phyloP scores from a whole-genome alignment of 495 filamentous ascomycete species.

The Glutinoglossum americanum region DNA sequence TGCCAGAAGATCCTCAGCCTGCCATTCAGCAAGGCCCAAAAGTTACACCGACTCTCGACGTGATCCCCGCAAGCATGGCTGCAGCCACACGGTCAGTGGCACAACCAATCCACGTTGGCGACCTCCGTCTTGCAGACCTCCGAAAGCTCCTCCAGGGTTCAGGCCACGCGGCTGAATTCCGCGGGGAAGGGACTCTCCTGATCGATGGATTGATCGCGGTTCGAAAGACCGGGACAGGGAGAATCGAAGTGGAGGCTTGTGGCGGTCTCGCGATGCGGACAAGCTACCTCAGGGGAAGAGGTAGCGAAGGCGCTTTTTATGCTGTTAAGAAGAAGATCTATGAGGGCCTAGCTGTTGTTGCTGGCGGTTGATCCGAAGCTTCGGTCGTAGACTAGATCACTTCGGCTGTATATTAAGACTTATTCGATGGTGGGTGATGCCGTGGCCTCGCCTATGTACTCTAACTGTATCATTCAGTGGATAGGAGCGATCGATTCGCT shows the following conservation, averaged over 20 bases:
- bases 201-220: constrained; percentile 78
- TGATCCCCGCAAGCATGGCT: constrained; percentile 53
- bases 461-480: background rate
- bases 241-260: constrained; percentile 68
- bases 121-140: constrained; percentile 74
- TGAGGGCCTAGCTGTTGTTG: constrained; percentile 60
- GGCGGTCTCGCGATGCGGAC: constrained; percentile 28
- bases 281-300: constrained; percentile 14
- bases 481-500: background rate
- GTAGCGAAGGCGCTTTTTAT: constrained; percentile 37
- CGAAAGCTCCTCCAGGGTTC: constrained; percentile 59
- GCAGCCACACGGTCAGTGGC: constrained; percentile 56
- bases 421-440: background rate
- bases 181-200: constrained; percentile 77
- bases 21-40: constrained; percentile 3
- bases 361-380: constrained; percentile 30
- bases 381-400: background rate
- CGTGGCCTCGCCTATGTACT: background rate
- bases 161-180: constrained; percentile 79
- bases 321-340: constrained; percentile 66
- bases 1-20: constrained; percentile 9
- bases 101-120: constrained; percentile 85
- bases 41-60: constrained; percentile 45
- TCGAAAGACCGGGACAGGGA: constrained; percentile 64
- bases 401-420: background rate